Evolutionary conservation across 2,329 filamentous ascomycete genomes (phyloP).

Genomic region (Endoconidiophora polonica): DNA sequence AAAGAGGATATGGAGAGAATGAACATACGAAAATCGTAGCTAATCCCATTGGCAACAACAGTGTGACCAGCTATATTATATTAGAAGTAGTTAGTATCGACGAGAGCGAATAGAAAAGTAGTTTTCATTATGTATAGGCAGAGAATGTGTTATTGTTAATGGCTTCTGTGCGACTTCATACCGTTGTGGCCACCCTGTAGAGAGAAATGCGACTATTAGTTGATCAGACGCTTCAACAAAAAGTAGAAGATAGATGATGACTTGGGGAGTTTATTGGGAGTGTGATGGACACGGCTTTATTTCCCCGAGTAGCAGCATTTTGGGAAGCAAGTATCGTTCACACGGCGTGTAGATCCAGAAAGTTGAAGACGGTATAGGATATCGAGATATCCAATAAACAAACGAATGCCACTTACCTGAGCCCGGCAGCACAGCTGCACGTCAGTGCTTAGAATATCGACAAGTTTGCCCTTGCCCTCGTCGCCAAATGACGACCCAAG

Average conservation of each 20-base stretch:
- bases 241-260: not conserved
- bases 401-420: slow-evolving; percentile 7
- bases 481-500: slow-evolving; percentile 13
- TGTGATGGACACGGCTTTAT: too few relatives aligned
- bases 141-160: not conserved
- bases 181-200: slow-evolving; percentile 13
- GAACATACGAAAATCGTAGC: slow-evolving; percentile 14
- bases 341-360: too few relatives aligned
- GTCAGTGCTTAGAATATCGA: slow-evolving; percentile 12
- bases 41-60: slow-evolving; percentile 14
- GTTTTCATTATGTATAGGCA: not conserved
- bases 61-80: slow-evolving; percentile 10
- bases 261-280: slow-evolving; percentile 1
- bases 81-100: slow-evolving; percentile 11
- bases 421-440: slow-evolving; percentile 14
- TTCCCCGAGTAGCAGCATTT: too few relatives aligned
- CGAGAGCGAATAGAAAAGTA: not conserved
- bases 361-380: too few relatives aligned
- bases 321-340: too few relatives aligned
- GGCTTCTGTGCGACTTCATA: not conserved
- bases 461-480: slow-evolving; percentile 13
- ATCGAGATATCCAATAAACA: not conserved
- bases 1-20: slow-evolving; percentile 35
- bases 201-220: not conserved
- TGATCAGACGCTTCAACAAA: not conserved